Percentiles rank a stretch among this genome's conserved stretches.
phyloP scores from a whole-genome alignment of 2,329 filamentous ascomycete species.

The Tolypocladium sp. region DNA sequence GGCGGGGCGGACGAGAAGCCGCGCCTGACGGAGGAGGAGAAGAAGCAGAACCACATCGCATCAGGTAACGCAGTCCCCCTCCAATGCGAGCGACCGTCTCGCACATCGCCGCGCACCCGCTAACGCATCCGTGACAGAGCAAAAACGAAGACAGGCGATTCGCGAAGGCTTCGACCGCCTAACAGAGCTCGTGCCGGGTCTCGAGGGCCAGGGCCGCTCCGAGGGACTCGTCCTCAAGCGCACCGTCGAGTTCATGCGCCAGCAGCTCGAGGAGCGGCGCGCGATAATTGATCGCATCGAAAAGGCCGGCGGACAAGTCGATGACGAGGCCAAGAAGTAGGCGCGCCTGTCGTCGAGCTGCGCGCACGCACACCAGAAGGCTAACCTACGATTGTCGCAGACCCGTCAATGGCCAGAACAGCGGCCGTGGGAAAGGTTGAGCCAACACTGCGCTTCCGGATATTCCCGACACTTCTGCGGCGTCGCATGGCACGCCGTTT shows the following conservation, averaged over 20 bases:
- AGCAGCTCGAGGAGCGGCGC: constrained; percentile 50
- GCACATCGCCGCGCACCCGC: background rate
- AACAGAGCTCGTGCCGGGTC: constrained; percentile 69
- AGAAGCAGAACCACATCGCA: constrained; percentile 46
- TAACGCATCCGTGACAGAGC: constrained; percentile 19
- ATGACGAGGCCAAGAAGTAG: constrained; percentile 34
- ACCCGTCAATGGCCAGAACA: constrained; percentile 5
- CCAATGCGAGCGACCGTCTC: background rate
- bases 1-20: constrained; percentile 34
- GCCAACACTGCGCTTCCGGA: background rate
- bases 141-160: constrained; percentile 52
- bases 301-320: constrained; percentile 46
- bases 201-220: constrained; percentile 75
- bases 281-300: constrained; percentile 50
- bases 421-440: constrained; percentile 1
- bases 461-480: background rate
- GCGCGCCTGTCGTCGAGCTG: constrained; percentile 5
- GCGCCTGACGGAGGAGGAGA: constrained; percentile 43
- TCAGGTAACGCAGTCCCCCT: constrained; percentile 29
- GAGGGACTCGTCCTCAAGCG: constrained; percentile 74
- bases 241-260: constrained; percentile 56
- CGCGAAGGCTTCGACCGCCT: constrained; percentile 76
- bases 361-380: background rate
- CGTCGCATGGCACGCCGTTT: background rate
- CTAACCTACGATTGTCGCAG: background rate